These are phyloP conservation scores for Ophiosphaerella korrae DNA, from an alignment of 2,329 filamentous ascomycete genomes.

Conservation along the genomic window DNA sequence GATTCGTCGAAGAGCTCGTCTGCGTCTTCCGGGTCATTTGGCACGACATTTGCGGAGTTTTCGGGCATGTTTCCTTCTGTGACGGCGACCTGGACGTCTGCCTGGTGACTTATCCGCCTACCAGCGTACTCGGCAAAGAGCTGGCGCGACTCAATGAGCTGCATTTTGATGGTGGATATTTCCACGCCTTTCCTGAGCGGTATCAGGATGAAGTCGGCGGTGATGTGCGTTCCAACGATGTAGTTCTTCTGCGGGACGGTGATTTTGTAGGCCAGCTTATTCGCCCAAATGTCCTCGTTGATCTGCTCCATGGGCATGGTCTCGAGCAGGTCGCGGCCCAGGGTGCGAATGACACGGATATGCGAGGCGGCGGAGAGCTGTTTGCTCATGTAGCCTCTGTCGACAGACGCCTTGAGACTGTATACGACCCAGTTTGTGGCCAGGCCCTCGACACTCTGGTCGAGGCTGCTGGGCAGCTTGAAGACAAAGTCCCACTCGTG, in stretches of 20 bases:
- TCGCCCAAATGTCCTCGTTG: slow-evolving; percentile 96
- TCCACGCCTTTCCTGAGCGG: slow-evolving; percentile 87
- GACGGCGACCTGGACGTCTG: slow-evolving; percentile 39
- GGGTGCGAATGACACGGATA: slow-evolving; percentile 55
- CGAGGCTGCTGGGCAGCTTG: slow-evolving; percentile 54
- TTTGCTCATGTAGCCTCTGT: slow-evolving; percentile 84
- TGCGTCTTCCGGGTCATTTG: slow-evolving; percentile 33
- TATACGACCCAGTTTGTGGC: slow-evolving; percentile 87
- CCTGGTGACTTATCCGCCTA: slow-evolving; percentile 36
- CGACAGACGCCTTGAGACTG: slow-evolving; percentile 86
- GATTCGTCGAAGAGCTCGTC: slow-evolving; percentile 59
- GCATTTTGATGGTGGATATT: slow-evolving; percentile 80
- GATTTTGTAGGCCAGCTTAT: slow-evolving; percentile 96
- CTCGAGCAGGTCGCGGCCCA: slow-evolving; percentile 72
- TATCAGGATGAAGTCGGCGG: slow-evolving; percentile 83
- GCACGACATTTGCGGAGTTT: slow-evolving; percentile 37
- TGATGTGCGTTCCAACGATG: slow-evolving; percentile 86
- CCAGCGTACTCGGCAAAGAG: slow-evolving; percentile 52
- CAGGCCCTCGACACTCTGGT: slow-evolving; percentile 91
- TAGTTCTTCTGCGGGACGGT: slow-evolving; percentile 92
- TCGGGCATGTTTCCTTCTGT: slow-evolving; percentile 45
- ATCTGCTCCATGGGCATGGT: slow-evolving; percentile 59
- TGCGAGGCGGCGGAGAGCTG: slow-evolving; percentile 79
- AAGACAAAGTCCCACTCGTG: slow-evolving; percentile 59
- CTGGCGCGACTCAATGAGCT: slow-evolving; percentile 69